Percentiles rank a stretch among this genome's conserved stretches.
These are phyloP conservation scores for Curvularia lunata DNA, from an alignment of 2,329 filamentous ascomycete species.

Conservation along the genomic window DNA sequence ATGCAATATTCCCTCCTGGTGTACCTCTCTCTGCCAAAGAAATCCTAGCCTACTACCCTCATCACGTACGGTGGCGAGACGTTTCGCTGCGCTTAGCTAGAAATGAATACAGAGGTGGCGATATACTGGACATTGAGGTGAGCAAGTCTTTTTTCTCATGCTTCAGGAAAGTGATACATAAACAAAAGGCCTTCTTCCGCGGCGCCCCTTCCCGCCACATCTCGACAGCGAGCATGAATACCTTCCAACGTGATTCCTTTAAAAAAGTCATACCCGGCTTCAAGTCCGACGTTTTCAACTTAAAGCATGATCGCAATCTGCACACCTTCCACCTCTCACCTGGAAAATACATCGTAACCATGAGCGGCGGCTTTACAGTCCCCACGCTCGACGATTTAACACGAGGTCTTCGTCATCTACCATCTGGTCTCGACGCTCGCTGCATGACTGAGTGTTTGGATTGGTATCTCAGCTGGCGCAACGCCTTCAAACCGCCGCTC, in stretches of 20 bases:
- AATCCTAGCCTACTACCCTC: conserved; percentile 37
- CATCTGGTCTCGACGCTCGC: conserved; percentile 29
- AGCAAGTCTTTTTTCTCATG: background rate
- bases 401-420: conserved; percentile 24
- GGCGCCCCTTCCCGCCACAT: conserved; percentile 12
- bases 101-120: conserved; percentile 29
- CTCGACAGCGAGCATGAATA: conserved; percentile 16
- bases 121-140: conserved; percentile 33
- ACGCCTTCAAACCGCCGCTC: conserved; percentile 29
- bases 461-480: conserved; percentile 27
- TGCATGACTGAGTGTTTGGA: conserved; percentile 27
- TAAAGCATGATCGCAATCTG: conserved; percentile 21
- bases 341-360: conserved; percentile 11
- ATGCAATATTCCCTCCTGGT: conserved; percentile 36
- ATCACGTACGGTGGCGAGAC: conserved; percentile 32
- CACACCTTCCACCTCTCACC: conserved; percentile 20
- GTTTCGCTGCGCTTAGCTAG: conserved; percentile 33
- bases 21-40: conserved; percentile 35
- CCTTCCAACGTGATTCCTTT: conserved; percentile 23
- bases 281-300: conserved; percentile 18
- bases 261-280: conserved; percentile 16
- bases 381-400: conserved; percentile 35
- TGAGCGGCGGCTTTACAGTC: conserved; percentile 9
- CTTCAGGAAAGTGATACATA: background rate
- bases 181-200: conserved; percentile 27